Evolutionary conservation across 2,329 filamentous ascomycete species (phyloP), one percentile per base, ranked within the genome.

Genomic region (Dactylellina haptotyla): DNA sequence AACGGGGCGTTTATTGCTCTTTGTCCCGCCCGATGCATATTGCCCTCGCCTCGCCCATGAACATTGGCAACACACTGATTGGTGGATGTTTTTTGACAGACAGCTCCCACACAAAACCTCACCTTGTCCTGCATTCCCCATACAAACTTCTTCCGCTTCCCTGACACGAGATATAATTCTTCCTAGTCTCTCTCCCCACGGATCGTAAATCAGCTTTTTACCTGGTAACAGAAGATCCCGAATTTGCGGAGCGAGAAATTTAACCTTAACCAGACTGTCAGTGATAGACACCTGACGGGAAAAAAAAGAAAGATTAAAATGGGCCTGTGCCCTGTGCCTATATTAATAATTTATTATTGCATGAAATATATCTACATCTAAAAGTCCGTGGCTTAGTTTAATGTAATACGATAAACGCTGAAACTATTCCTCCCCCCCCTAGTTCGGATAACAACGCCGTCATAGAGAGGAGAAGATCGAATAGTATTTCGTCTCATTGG

Each of bases 161-260:
- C 43, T 67, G 45, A 59, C 43, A 56, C 18, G 16, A 57, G 53
- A 65, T 65, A 72, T 65, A 65, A 72, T 72, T 72, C 46, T 64
- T 71, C 66, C 63, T 67, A 53, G 63, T 46, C 43, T 53, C 30
- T 48, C 16, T 30, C 46, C 51, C 62, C 66, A 50, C 66, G 58
- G 66, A 58, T 71, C 66, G 66, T 59, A 63, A 64, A 53, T 51
- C 50, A 41, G n/a, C 54, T 8, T 32, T 34, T 72, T 72, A 72
- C 67, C 67, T 54, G 67, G 67, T 72, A 72, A 72, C 67, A 59
- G 37, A n/a, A 59, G 67, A 64, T 57, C 53, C 59, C 63, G 53
- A 58, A 28, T 25, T 59, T 58, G 26, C 63, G 63, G 57, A 54
- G 57, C 67, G 67, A 64, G 41, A 48, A n/a, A 53, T 65, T 71